phyloP scores from a whole-genome alignment of 495 filamentous ascomycete species.

The Delitschia confertaspora region DNA sequence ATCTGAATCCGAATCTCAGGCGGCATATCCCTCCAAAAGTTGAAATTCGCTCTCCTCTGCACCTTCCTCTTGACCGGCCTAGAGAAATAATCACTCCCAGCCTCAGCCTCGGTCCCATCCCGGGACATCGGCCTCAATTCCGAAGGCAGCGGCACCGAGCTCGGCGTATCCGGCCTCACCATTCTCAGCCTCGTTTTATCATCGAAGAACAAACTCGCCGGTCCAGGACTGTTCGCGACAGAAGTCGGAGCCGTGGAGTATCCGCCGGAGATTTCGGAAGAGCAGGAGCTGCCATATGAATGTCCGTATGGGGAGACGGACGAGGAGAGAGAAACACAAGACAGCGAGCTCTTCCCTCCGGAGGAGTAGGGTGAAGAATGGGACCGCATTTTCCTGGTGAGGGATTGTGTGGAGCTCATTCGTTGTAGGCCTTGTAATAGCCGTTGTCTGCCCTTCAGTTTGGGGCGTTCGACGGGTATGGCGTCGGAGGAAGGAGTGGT shows the following conservation, averaged over 20 bases:
- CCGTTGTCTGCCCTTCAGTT: conserved; percentile 63
- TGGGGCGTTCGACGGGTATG: conserved; percentile 33
- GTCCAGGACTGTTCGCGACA: conserved; percentile 42
- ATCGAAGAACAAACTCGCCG: conserved; percentile 36
- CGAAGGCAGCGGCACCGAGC: conserved; percentile 53
- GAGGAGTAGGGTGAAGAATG: conserved; percentile 51
- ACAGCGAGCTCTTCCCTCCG: conserved; percentile 66
- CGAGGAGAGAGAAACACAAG: conserved; percentile 74
- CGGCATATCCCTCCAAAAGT: conserved; percentile 75
- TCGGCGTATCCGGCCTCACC: conserved; percentile 38
- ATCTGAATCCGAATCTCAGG: conserved; percentile 72
- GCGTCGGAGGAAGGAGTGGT: conserved; percentile 14
- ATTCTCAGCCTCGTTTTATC: conserved; percentile 44
- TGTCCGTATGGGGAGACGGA: conserved; percentile 45
- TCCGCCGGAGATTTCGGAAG: conserved; percentile 53
- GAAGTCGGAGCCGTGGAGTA: conserved; percentile 60
- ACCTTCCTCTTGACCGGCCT: conserved; percentile 32
- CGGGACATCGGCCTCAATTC: conserved; percentile 50
- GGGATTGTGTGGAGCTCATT: conserved; percentile 77
- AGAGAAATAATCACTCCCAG: conserved; percentile 43
- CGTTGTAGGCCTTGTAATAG: conserved; percentile 74
- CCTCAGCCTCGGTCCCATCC: conserved; percentile 26
- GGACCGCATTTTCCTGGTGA: conserved; percentile 54
- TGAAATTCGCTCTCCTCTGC: conserved; percentile 44
- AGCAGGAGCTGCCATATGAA: conserved; percentile 45